A percentile compares a stretch with the other conserved stretches of the same genome.
Conservation (phyloP, 2,329 filamentous ascomycete genomes). For the Cladosporium velox region DNA sequence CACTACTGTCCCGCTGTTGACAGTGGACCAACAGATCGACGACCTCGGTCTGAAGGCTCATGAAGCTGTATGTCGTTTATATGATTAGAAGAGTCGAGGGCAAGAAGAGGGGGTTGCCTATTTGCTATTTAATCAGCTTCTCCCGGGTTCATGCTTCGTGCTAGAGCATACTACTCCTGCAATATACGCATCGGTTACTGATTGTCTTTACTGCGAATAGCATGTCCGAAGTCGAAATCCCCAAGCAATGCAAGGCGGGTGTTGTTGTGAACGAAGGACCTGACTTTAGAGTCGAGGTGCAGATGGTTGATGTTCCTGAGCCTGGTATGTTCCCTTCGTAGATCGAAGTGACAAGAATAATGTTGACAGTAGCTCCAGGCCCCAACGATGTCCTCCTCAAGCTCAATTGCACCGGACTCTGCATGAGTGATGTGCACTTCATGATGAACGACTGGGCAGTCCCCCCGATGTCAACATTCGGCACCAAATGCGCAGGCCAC, state of each 20-base stretch:
- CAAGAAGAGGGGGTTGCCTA: not conserved
- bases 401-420: slow-evolving; percentile 60
- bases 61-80: not conserved
- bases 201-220: not conserved
- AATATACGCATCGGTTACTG: not conserved
- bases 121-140: not conserved
- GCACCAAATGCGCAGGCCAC: slow-evolving; percentile 42
- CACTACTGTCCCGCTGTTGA: slow-evolving; percentile 1
- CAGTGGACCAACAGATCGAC: slow-evolving; percentile 5
- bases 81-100: not conserved
- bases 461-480: slow-evolving; percentile 48
- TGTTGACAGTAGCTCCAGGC: slow-evolving; percentile 36
- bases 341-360: not conserved
- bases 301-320: slow-evolving; percentile 52
- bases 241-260: slow-evolving; percentile 53
- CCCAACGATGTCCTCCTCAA: slow-evolving; percentile 59
- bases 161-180: not conserved
- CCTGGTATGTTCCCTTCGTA: slow-evolving; percentile 40
- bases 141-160: not conserved
- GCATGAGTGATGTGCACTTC: slow-evolving; percentile 59
- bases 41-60: slow-evolving; percentile 4
- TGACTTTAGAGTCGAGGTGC: slow-evolving; percentile 51
- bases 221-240: slow-evolving; percentile 42
- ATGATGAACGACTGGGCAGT: slow-evolving; percentile 57
- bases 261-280: slow-evolving; percentile 55